Percentiles rank a stretch among this genome's conserved stretches.
phyloP scores from a whole-genome alignment of 23 red algal species.

The Pyropia yezoensis region DNA sequence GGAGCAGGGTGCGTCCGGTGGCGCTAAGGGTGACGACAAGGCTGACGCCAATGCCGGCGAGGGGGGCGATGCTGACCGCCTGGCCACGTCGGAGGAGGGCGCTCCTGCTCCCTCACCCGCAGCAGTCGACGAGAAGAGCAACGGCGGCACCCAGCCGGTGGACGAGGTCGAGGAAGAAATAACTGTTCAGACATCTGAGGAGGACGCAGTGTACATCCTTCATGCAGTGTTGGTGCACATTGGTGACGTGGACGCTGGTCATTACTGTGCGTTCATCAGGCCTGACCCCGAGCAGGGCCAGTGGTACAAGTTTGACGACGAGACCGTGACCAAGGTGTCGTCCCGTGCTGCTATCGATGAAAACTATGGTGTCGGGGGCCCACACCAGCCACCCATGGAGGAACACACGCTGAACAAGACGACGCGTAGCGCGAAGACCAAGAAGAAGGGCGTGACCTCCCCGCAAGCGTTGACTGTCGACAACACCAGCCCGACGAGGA shows the following conservation, averaged over 20 bases:
- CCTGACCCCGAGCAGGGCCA: slow-evolving; percentile 17
- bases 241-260: slow-evolving; percentile 91
- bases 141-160: slow-evolving; percentile 19
- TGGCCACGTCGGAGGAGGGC: background rate
- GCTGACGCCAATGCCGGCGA: no score
- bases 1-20: background rate
- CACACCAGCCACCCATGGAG: slow-evolving; percentile 27
- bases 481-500: slow-evolving; percentile 5
- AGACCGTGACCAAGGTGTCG: slow-evolving; percentile 53
- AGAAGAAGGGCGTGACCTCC: background rate
- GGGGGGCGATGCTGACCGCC: no score
- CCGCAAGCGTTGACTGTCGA: slow-evolving; percentile 7
- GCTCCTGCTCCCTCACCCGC: background rate
- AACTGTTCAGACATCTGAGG: no score
- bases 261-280: slow-evolving; percentile 95
- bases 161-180: no score
- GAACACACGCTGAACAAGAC: slow-evolving; percentile 3
- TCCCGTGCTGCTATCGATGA: slow-evolving; percentile 74
- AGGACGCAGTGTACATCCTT: slow-evolving; percentile 60
- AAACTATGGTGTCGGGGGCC: slow-evolving; percentile 85
- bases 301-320: slow-evolving; percentile 99
- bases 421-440: background rate
- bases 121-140: slow-evolving; percentile 15
- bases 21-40: no score
- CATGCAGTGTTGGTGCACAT: slow-evolving; percentile 97